A percentile compares a stretch with the other conserved stretches of the same genome.
Conservation (phyloP, 2,329 filamentous ascomycete species). For the Exophiala alcalophila region DNA sequence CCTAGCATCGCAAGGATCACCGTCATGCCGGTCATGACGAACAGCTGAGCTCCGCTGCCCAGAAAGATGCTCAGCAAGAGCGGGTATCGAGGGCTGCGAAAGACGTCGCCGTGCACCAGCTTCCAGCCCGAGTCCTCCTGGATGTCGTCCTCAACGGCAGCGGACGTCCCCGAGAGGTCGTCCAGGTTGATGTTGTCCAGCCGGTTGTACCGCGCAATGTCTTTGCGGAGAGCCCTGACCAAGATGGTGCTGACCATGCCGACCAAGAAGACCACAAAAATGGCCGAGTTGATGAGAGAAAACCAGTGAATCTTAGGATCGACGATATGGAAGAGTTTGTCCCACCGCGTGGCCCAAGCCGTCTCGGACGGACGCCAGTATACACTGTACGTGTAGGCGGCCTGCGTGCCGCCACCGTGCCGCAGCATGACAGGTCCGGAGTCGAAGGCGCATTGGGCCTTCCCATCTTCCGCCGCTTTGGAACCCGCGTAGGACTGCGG, state of each 20-base stretch:
- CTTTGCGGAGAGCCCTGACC: constrained; percentile 81
- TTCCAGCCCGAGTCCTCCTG: constrained; percentile 99
- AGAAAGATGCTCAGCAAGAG: constrained; percentile 82
- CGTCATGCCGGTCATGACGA: constrained; percentile 94
- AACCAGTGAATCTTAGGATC: constrained; percentile 99
- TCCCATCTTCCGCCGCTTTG: constrained; percentile 47
- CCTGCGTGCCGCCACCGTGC: constrained; percentile 61
- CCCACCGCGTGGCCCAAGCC: constrained; percentile 95
- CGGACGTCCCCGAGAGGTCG: constrained; percentile 76
- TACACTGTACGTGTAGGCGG: constrained; percentile 89
- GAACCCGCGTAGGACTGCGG: constrained; percentile 61
- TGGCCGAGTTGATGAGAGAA: constrained; percentile 90
- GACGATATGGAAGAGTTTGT: constrained; percentile 96
- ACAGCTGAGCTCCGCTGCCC: constrained; percentile 91
- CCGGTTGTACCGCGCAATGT: constrained; percentile 94
- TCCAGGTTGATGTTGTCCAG: constrained; percentile 88
- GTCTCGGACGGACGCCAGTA: constrained; percentile 82
- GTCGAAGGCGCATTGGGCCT: constrained; percentile 60
- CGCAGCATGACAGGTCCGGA: constrained; percentile 56
- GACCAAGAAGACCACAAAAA: constrained; percentile 89
- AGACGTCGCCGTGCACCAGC: constrained; percentile 94
- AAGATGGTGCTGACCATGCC: constrained; percentile 92
- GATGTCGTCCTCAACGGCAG: constrained; percentile 80
- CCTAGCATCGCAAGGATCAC: constrained; percentile 91
- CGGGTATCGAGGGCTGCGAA: constrained; percentile 79